Percentiles rank a stretch among this genome's conserved stretches.
Conservation (phyloP, 2,329 filamentous ascomycete species). For the Trichoderma hamatum region DNA sequence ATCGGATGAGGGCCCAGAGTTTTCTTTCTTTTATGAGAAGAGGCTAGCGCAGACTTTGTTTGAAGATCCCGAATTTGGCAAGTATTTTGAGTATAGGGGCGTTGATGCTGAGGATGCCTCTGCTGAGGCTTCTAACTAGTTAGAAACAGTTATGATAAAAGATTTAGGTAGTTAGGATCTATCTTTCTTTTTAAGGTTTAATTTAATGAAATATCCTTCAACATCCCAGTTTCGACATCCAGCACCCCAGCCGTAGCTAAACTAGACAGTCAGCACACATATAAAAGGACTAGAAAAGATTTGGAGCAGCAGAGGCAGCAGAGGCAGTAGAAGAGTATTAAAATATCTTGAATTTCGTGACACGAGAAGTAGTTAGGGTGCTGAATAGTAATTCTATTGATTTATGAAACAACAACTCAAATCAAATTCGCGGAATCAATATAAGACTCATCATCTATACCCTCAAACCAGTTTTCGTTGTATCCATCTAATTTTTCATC, state of each 20-base stretch:
- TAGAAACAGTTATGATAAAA: neutral
- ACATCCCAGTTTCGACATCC: too few species aligned
- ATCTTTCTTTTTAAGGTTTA: too few species aligned
- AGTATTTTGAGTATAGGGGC: constrained; percentile 14
- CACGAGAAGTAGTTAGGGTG: too few species aligned
- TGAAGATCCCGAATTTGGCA: constrained; percentile 1
- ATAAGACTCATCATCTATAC: neutral
- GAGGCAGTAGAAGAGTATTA: too few species aligned
- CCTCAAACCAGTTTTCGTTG: neutral
- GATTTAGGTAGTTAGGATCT: neutral
- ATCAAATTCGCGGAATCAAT: neutral
- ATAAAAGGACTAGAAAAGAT: too few species aligned
- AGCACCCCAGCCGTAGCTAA: too few species aligned
- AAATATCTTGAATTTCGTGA: too few species aligned
- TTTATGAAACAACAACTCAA: too few species aligned
- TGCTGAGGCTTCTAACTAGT: neutral
- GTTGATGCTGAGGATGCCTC: constrained; percentile 2
- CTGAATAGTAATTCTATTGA: too few species aligned
- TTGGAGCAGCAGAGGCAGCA: too few species aligned
- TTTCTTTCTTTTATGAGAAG: constrained; percentile 21
- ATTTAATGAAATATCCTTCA: too few species aligned
- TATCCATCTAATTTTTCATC: neutral
- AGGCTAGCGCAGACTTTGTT: neutral
- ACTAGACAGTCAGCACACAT: too few species aligned
- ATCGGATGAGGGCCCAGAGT: constrained; percentile 6